These are phyloP conservation scores for Populus trichocarpa DNA, from an alignment of 441 rosid genomes.

Conservation along the genomic window DNA sequence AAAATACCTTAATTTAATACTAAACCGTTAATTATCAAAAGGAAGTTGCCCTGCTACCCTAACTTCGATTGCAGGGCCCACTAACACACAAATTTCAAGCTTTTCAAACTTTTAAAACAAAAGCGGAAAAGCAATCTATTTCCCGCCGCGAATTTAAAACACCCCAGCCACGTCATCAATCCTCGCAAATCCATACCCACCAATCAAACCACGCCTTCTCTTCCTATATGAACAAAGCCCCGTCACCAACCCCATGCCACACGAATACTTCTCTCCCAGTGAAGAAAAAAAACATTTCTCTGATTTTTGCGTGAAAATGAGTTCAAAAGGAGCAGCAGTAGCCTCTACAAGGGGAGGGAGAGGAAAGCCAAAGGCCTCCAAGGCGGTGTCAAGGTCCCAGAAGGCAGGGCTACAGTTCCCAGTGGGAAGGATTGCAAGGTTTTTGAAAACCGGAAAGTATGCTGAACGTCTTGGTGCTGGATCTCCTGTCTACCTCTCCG, in stretches of 20 bases:
- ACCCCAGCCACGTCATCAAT: not conserved
- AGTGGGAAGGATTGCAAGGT: slow-evolving; percentile 77
- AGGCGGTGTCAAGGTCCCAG: slow-evolving; percentile 9
- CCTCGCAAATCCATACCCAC: not conserved
- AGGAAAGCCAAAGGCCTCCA: slow-evolving; percentile 10
- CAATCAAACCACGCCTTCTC: not conserved
- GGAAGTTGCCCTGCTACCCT: too few species aligned
- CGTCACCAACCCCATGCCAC: not conserved
- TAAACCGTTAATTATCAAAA: too few species aligned
- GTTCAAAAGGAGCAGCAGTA: not conserved
- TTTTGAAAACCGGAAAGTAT: slow-evolving; percentile 68
- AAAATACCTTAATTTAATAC: too few species aligned
- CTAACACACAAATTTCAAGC: not conserved
- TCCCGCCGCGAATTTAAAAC: not conserved
- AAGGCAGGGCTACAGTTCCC: slow-evolving; percentile 87
- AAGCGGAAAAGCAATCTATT: not conserved
- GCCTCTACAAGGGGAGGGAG: not conserved
- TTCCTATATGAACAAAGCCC: not conserved
- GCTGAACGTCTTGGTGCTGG: slow-evolving; percentile 87
- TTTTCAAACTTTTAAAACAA: not conserved
- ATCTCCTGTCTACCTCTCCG: slow-evolving; percentile 59
- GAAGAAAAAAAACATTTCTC: not conserved
- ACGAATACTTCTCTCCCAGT: not conserved
- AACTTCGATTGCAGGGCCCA: too few species aligned
- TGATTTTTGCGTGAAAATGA: not conserved